These are phyloP conservation scores for Apiospora saccharicola DNA, from an alignment of 2,329 filamentous ascomycete species.

Conservation along the genomic window DNA sequence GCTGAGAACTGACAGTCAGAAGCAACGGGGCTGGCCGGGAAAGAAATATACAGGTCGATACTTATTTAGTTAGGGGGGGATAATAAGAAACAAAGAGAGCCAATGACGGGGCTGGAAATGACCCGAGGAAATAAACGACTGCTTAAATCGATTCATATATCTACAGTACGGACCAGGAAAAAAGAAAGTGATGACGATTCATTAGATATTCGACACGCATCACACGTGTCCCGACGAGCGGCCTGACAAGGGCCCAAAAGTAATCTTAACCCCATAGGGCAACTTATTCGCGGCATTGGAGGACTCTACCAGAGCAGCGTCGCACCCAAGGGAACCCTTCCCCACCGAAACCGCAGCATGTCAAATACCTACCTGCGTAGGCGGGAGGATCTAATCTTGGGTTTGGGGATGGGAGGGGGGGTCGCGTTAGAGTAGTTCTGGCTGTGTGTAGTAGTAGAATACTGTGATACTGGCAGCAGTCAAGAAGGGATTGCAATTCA, in stretches of 20 bases:
- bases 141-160: too few relatives aligned
- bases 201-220: conserved; percentile 10
- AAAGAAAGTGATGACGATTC: conserved; percentile 16
- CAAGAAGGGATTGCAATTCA: conserved; percentile 2
- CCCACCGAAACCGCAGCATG: conserved; percentile 1
- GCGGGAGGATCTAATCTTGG: conserved; percentile 16
- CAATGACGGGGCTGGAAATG: neutral
- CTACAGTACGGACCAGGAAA: neutral
- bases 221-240: conserved; percentile 10
- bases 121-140: neutral
- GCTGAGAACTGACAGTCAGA: neutral
- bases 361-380: neutral
- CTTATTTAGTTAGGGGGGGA: neutral
- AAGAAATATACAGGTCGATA: neutral
- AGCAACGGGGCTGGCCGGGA: neutral
- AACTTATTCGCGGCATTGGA: conserved; percentile 8
- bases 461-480: too few relatives aligned
- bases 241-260: conserved; percentile 5
- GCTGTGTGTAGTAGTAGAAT: neutral
- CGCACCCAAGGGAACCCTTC: conserved; percentile 10
- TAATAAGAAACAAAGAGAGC: neutral
- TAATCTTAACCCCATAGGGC: conserved; percentile 1
- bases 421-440: neutral
- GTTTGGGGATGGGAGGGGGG: neutral
- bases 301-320: neutral